Conservation (phyloP, 2,329 filamentous ascomycete genomes). For the Dryadomyces sulphureus region DNA sequence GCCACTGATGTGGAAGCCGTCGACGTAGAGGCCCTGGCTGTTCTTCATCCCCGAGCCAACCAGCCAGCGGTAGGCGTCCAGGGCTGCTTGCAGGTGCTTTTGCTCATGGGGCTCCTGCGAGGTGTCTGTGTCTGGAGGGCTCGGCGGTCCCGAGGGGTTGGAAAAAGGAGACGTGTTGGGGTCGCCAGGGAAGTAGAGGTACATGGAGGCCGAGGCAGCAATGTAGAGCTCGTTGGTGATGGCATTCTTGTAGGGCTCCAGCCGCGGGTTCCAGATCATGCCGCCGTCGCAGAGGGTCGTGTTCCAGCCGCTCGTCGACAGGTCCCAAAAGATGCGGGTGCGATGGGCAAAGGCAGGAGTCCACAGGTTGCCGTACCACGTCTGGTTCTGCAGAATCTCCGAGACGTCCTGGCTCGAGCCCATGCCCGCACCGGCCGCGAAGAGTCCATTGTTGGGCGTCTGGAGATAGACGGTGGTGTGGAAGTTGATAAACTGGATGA, state of each 20-base stretch:
- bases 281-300: constrained; percentile 67
- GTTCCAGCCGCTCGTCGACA: constrained; percentile 71
- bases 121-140: neutral
- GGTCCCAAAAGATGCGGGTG: constrained; percentile 71
- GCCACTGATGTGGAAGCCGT: constrained; percentile 75
- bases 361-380: constrained; percentile 70
- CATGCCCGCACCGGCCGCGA: neutral
- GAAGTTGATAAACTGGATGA: constrained; percentile 58
- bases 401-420: constrained; percentile 5
- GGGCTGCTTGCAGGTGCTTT: constrained; percentile 55
- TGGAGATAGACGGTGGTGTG: constrained; percentile 51
- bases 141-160: constrained; percentile 8
- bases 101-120: constrained; percentile 30
- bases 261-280: constrained; percentile 67
- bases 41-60: constrained; percentile 69
- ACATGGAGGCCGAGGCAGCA: constrained; percentile 75
- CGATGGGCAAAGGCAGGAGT: constrained; percentile 66
- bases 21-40: constrained; percentile 56
- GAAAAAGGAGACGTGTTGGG: constrained; percentile 55
- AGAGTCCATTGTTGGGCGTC: neutral
- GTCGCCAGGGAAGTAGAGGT: constrained; percentile 75
- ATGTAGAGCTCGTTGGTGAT: constrained; percentile 91
- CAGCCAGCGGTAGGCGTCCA: constrained; percentile 72
- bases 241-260: constrained; percentile 77
- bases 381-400: constrained; percentile 23